Base-by-base conservation (phyloP, 352 stramenopile genomes). In the Detonula confervacea region DNA sequence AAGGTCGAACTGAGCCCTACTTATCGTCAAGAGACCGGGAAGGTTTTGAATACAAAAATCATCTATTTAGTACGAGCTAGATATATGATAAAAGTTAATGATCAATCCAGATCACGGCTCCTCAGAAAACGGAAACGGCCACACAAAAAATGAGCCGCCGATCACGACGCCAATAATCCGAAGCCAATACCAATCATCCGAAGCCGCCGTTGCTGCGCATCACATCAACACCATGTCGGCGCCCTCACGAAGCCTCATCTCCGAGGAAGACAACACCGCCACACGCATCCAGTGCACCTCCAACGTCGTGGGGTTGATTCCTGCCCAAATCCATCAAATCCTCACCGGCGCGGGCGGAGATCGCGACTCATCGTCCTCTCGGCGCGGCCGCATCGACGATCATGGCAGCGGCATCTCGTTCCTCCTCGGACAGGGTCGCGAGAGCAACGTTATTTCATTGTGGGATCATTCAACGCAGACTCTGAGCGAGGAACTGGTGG, bases 271-370 rank as follows among this genome's bases (percentile, higher is more conserved):
- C 57, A 30, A 42, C 62, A 20, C 71, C 12, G 8, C 49, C 20
- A 27, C 67, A n/a, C 35, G 54, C 27, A 52, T 54, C 27, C 44
- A 55, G 52, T 67, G 35, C 56, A 35, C 56, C 30, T 68, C 73
- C 25, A 57, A 66, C 44, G 73, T 81, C 1, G 47, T 81, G 18
- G 73, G 73, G 39, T n/a, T 81, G 14, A 64, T 81, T 42, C 73
- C 73, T 8, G 27, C 30, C 30, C 59, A 52, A 18, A 64, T 81
- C 27, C 64, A 75, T 33, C 14, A 73, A 25, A 7, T 74, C 62
- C 20, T 63, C 46, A 42, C 24, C 27, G 54, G 5, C 24, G 12
- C 54, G 7, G n/a, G 0, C 18, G 51, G 7, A 4, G 12, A 42
- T 37, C 30, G 30, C 27, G 27, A 42, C 54, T 12, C 54, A 18